Evolutionary conservation across 768 basidiomycete genomes (phyloP), one percentile per base, ranked within the genome.

Genomic region (Vishniacozyma victoriae): DNA sequence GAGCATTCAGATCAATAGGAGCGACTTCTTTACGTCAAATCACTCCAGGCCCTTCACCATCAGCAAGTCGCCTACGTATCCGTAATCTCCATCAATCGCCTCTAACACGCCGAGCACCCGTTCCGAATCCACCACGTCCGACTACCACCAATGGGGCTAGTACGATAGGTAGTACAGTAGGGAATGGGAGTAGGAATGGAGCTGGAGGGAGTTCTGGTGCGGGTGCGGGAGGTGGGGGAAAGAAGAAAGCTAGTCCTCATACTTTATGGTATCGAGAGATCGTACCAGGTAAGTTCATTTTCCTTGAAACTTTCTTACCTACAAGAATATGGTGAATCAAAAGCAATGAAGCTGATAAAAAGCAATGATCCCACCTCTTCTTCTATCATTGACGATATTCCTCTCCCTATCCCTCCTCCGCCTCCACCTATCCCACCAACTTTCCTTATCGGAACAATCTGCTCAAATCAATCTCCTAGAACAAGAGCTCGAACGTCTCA

Each of bases 221-320:
- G 1, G 25, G 25, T 19, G 54, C 35, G 24, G 47, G 40, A 14
- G 19, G 14, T 14, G 50, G 35, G 27, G 35, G 16, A 13, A 50
- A 39, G 22, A 60, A 60, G 41, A 51, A 49, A 26, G 51, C 57
- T 2, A 66, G 56, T 50, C 42, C 51, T 15, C 65, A 69, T 58
- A 43, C 65, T 35, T 57, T 71, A 3, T 71, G 70, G 70, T 71
- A 71, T 48, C 43, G 70, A 12, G 70, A 71, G 60, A 68, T 68
- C 25, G 64, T 71, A 11, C 66, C 69, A 4, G 66, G 66, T 68
- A 37, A 55, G 62, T 36, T 13, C 35, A 9, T 40, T 11, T 38
- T 33, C 9, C 41, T 48, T 27, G 19, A n/a, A 2, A 14, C 31
- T 9, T 4, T 18, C 3, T 40, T 19, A 12, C n/a, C 19, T 16